Base-by-base conservation (phyloP, 2,329 filamentous ascomycete species). In the Neopestalotiopsis rosae region DNA sequence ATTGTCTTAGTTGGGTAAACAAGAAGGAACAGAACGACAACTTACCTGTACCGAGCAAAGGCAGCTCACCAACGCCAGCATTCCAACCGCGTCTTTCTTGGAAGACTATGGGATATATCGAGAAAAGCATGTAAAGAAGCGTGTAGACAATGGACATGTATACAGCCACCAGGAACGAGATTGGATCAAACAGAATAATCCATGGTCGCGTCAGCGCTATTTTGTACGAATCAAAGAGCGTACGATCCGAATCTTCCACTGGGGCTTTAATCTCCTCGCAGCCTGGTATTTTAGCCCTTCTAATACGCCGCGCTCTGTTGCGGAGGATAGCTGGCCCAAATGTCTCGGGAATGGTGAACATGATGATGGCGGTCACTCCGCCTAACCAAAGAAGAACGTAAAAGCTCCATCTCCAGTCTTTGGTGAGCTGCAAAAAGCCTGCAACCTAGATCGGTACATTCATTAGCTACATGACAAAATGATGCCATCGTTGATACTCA, bases 321-420 rank as follows among this genome's bases (percentile, higher is more conserved):
- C 81, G 76, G 30, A 91, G 79, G 4, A 91, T 81, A 4, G 79
- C 83, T 0, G 82, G 83, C 0, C 81, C 82, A 45, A 85, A 84
- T 0, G 89, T 90, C 73, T 90, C 88, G 1, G 88, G 89, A 7
- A 90, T 85, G 0, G 87, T 87, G 66, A 89, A 80, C 83, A 90
- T 85, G 3, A 88, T 67, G 6, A 84, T 1, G 3, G 75, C 76
- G 0, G 82, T 81, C 5, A 74, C 71, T 1, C 73, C 83, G 3
- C 79, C 83, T 0, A 87, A 72, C 79, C 81, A 83, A 6, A 87
- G 74, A 17, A 84, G 73, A 1, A 84, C 81, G 68, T 85, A 86
- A 72, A 87, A 85, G 34, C 78, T 81, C 87, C 87, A 89, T 28
- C 83, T 75, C 88, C 87, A 89, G 70, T 82, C 77, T 70, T 87